Base-by-base conservation (phyloP, 257 asterid genomes). In the Coffea eugenioides region DNA sequence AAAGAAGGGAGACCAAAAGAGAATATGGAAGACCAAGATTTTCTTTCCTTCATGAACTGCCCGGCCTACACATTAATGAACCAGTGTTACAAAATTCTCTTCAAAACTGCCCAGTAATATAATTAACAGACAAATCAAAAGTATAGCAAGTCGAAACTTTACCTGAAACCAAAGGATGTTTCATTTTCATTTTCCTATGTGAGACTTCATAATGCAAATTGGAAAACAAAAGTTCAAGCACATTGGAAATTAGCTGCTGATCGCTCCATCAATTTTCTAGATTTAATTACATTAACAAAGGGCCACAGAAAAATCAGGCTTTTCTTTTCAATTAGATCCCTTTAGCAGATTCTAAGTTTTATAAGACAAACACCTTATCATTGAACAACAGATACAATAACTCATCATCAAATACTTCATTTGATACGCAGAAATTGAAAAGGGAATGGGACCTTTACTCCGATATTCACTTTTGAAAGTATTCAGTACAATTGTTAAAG, bases 1-100 rank as follows among this genome's bases (percentile, higher is more conserved):
- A 85, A 81, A 43, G 98, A 82, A 34, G 97, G 97, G 74, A 93
- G 89, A 74, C 89, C 71, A 72, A 81, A 87, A 77, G 98, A 85
- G 49, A 92, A 71, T 67, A 88, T 70, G 16, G 97, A 92, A 75
- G 95, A 69, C 36, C 72, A 31, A 39, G 96, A 89, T 80, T 86
- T 95, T 71, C 86, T 95, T 78, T 91, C 91, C 86, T 90, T 88
- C 59, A 85, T 82, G 81, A 78, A 67, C 45, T 85, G 81, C 67
- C 90, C 87, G 85, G 84, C 96, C 99, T 95, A 92, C 85, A 88
- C 87, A 84, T 16, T 46, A 78, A 62, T 87, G 83, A 79, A 45
- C 27, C 64, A 81, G 85, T 81, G 85, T 90, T 78, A 89, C 80
- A 73, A 74, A 74, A 70, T 61, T 77, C 76, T 67, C 2, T 49